Conservation (phyloP, 1,284 basidiomycete species). For the Boletus sp. region DNA sequence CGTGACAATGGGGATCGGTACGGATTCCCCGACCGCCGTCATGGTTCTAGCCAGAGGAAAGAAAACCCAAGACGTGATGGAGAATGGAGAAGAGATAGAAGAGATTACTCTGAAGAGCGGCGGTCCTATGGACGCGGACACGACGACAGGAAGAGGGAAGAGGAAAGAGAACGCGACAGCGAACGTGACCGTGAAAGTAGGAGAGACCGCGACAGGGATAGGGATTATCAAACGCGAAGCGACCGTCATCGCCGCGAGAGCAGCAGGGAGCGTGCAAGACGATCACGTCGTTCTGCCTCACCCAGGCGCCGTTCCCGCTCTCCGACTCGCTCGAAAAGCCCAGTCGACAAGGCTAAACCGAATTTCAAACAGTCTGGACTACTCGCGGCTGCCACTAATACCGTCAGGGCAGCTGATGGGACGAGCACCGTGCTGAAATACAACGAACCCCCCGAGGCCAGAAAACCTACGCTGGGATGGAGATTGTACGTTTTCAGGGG, state of each 20-base stretch:
- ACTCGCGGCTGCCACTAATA: slow-evolving; percentile 93
- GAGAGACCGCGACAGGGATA: slow-evolving; percentile 37
- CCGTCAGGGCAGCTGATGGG: slow-evolving; percentile 67
- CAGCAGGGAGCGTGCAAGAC: slow-evolving; percentile 32
- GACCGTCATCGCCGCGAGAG: slow-evolving; percentile 23
- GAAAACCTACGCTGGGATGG: slow-evolving; percentile 89
- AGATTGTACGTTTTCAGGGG: slow-evolving; percentile 97
- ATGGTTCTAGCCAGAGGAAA: slow-evolving; percentile 1
- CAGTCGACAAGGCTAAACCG: slow-evolving; percentile 67
- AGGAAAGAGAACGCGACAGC: slow-evolving; percentile 31
- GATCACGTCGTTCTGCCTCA: slow-evolving; percentile 56
- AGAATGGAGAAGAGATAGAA: slow-evolving; percentile 38
- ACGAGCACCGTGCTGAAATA: slow-evolving; percentile 92
- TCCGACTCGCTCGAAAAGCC: slow-evolving; percentile 32
- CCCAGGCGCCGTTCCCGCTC: slow-evolving; percentile 41
- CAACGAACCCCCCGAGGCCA: slow-evolving; percentile 96
- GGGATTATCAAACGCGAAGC: slow-evolving; percentile 38
- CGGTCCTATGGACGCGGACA: slow-evolving; percentile 19
- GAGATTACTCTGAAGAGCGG: slow-evolving; percentile 18
- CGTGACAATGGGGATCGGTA: slow-evolving; percentile 4
- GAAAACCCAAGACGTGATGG: slow-evolving; percentile 31
- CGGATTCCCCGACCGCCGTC: slow-evolving; percentile 11
- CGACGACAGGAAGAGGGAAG: slow-evolving; percentile 31
- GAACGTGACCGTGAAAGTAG: slow-evolving; percentile 20
- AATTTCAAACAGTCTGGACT: slow-evolving; percentile 88